These are phyloP conservation scores for Pythium coloratum DNA, from an alignment of 352 stramenopile genomes.

Conservation along the genomic window DNA sequence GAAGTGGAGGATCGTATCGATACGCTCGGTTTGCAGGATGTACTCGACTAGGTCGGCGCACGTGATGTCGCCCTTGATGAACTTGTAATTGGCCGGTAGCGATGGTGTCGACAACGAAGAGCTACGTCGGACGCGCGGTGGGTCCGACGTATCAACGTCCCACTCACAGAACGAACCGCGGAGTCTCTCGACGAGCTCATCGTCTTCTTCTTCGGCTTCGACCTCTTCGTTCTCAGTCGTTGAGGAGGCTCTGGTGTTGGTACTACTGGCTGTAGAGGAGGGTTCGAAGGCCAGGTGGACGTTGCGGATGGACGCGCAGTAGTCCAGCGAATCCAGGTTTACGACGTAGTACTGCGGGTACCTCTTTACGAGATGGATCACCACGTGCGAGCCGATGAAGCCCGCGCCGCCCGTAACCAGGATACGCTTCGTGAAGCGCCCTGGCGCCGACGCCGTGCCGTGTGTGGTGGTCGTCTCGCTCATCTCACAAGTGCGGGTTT, in stretches of 20 bases:
- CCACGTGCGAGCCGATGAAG: conserved; percentile 97
- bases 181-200: conserved; percentile 43
- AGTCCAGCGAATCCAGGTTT: conserved; percentile 93
- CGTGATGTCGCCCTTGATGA: conserved; percentile 97
- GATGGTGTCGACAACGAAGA: conserved; percentile 42
- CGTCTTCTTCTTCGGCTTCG: conserved; percentile 35
- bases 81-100: conserved; percentile 89
- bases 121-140: conserved; percentile 44
- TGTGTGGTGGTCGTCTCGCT: no score
- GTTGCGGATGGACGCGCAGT: conserved; percentile 70
- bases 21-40: conserved; percentile 93
- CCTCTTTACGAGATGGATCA: conserved; percentile 95
- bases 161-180: conserved; percentile 63
- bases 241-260: not conserved
- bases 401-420: conserved; percentile 96
- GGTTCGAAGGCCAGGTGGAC: conserved; percentile 56
- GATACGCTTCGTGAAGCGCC: conserved; percentile 87
- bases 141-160: conserved; percentile 25
- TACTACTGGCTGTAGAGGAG: not conserved
- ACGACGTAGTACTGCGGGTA: conserved; percentile 98
- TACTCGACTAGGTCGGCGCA: conserved; percentile 94
- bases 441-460: not conserved
- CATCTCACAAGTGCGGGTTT: no score
- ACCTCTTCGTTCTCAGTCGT: conserved; percentile 20
- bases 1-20: conserved; percentile 99